Base-by-base conservation (phyloP, 1,284 basidiomycete genomes). In the Moesziomyces sp. region DNA sequence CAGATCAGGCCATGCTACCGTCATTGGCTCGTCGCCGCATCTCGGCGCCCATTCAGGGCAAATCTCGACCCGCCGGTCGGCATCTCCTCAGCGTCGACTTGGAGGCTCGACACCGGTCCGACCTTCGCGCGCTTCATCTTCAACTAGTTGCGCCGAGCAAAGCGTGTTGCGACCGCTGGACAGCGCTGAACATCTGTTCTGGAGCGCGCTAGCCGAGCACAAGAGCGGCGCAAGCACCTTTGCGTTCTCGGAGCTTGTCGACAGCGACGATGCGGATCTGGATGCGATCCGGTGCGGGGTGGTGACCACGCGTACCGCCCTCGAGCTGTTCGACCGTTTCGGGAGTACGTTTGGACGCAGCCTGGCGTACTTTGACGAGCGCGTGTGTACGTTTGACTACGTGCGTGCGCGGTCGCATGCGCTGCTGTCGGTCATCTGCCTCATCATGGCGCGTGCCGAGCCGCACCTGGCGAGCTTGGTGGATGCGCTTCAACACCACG, bases 331-430 rank as follows among this genome's bases (percentile, higher is more conserved):
- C 11, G 51, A 53, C 38, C 51, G 42, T 13, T 53, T 58, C 47
- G 26, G 40, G 5, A 42, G 43, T 13, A 58, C 57, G 5, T 42
- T 50, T 45, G 57, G 33, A 2, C 23, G 26, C 10, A 50, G 19
- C 5, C 38, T 58, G 40, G 57, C 57, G 14, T 58, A 58, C 49
- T 58, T 58, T 42, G 57, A 58, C 42, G n/a, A 47, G 16, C 23
- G 44, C 13, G 30, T 58, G 6, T 51, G 49, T 43, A 58, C 57
- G 0, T 58, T 58, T 21, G 48, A 46, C 44, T 58, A 52, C 38
- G 30, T 58, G 5, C 47, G 19, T 9, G 33, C 35, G 14, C 21
- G 28, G 28, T 58, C 57, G 16, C 57, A 58, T 14, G 21, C 57
- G 1, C 40, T 58, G 5, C 43, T 58, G 18, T 58, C 46, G 0